Base-by-base conservation (phyloP, 1,284 basidiomycete genomes). In the Trametes polyzona region DNA sequence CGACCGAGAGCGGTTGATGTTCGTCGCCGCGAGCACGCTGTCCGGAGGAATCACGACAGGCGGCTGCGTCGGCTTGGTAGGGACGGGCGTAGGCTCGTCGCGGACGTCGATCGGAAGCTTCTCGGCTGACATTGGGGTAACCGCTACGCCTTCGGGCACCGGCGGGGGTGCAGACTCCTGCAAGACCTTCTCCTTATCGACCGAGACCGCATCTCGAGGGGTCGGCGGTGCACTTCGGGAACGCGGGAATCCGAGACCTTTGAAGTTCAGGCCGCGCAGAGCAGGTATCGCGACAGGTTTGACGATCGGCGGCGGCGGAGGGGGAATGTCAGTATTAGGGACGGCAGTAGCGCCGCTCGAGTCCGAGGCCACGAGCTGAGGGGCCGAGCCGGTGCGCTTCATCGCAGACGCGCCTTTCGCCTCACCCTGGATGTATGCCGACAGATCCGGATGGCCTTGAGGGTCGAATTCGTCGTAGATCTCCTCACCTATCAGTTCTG, bases 401-500 rank as follows among this genome's bases (percentile, higher is more conserved):
- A 67, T 44, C 1, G 47, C 35, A 12, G 54, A 57, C 21, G 56
- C 47, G 3, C 36, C 56, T 5, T 67, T 65, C 12, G 62, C 54
- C 26, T 68, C 64, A 19, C 64, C 57, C 24, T 65, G 62, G 16
- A 69, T 76, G 61, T 86, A 83, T 40, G 82, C 83, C 41, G 85
- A 84, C 19, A 85, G 83, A 61, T 83, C 71, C 19, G 71, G 72
- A 27, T 73, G 73, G 19, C 87, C 88, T 70, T 90, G 83, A 6
- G 81, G 76, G 64, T 92, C 90, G 64, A 92, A 93, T 74, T 95
- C 92, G 68, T 95, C 93, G 63, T 92, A 92, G 47, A 95, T 95
- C 66, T 94, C 92, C 74, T 94, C 92, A 19, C 93, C 92, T 51
- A 95, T 93, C 8, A 95, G 78, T 68, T 94, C 93, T 91, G 65